Conservation (phyloP, 2,329 filamentous ascomycete species). For the Boeremia exigua region DNA sequence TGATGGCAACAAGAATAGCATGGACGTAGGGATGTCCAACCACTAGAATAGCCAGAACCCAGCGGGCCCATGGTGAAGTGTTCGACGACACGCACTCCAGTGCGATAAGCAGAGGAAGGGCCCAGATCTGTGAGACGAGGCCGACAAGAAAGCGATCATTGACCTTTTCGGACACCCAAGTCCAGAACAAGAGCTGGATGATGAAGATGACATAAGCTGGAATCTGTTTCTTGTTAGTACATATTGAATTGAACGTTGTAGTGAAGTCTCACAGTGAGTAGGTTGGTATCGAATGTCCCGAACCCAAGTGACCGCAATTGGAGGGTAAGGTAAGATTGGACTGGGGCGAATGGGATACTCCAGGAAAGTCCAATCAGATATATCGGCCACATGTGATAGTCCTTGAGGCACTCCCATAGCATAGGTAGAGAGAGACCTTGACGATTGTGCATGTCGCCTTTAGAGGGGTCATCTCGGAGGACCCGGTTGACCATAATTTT, state of each 20-base stretch:
- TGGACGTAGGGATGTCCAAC: slow-evolving; percentile 54
- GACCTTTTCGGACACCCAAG: slow-evolving; percentile 57
- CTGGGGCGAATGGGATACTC: slow-evolving; percentile 43
- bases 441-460: slow-evolving; percentile 68
- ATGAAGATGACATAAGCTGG: slow-evolving; percentile 57
- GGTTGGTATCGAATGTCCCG: slow-evolving; percentile 46
- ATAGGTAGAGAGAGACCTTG: slow-evolving; percentile 58
- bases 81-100: slow-evolving; percentile 40
- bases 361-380: slow-evolving; percentile 46
- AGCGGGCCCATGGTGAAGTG: slow-evolving; percentile 49
- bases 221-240: slow-evolving; percentile 31
- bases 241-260: not conserved
- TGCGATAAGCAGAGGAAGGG: slow-evolving; percentile 47
- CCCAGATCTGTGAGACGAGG: slow-evolving; percentile 49
- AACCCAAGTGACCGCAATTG: slow-evolving; percentile 45
- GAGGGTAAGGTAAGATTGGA: slow-evolving; percentile 45
- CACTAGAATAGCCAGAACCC: slow-evolving; percentile 47
- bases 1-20: slow-evolving; percentile 53
- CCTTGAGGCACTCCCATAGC: slow-evolving; percentile 58
- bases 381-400: slow-evolving; percentile 62
- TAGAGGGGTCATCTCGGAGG: slow-evolving; percentile 61
- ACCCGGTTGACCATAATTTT: slow-evolving; percentile 73
- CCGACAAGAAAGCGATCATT: slow-evolving; percentile 60
- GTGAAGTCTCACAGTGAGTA: slow-evolving; percentile 38
- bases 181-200: slow-evolving; percentile 58